These are phyloP conservation scores for Phytophthora pistaciae DNA, from an alignment of 352 stramenopile species.

Conservation along the genomic window DNA sequence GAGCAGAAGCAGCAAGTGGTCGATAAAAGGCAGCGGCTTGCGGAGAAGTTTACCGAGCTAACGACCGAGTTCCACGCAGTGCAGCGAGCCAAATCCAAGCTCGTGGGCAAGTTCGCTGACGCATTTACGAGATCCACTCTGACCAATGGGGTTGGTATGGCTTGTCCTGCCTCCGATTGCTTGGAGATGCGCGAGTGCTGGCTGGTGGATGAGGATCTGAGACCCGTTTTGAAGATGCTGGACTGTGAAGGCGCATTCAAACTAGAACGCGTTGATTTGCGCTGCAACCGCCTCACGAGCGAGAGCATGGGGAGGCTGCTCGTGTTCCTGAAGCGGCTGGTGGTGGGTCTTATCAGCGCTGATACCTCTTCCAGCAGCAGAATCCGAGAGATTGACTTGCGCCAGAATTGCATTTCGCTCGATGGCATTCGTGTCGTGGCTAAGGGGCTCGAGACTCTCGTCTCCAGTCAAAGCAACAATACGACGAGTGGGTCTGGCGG, in stretches of 20 bases:
- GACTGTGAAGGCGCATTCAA: constrained; percentile 22
- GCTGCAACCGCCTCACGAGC: constrained; percentile 68
- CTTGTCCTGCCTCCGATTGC: constrained; percentile 20
- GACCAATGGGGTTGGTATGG: neutral
- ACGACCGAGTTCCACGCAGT: constrained; percentile 50
- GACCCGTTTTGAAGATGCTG: constrained; percentile 50
- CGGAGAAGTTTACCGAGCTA: constrained; percentile 43
- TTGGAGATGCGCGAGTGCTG: constrained; percentile 64
- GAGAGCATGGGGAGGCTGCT: constrained; percentile 50
- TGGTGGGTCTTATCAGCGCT: neutral
- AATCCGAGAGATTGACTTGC: constrained; percentile 65
- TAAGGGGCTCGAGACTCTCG: constrained; percentile 52
- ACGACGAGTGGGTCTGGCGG: neutral
- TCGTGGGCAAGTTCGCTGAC: constrained; percentile 49
- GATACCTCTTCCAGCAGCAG: neutral
- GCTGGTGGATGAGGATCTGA: constrained; percentile 61
- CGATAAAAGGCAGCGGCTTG: constrained; percentile 39
- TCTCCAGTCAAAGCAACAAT: constrained; percentile 14
- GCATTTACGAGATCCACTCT: constrained; percentile 22
- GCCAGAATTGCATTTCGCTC: constrained; percentile 76
- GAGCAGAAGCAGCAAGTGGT: constrained; percentile 48
- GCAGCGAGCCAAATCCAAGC: constrained; percentile 56
- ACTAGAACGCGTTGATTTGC: constrained; percentile 58
- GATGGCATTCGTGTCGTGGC: constrained; percentile 70
- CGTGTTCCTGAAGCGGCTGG: constrained; percentile 36